Conservation (phyloP, 495 filamentous ascomycete genomes). For the Aspergillus egyptiacus region DNA sequence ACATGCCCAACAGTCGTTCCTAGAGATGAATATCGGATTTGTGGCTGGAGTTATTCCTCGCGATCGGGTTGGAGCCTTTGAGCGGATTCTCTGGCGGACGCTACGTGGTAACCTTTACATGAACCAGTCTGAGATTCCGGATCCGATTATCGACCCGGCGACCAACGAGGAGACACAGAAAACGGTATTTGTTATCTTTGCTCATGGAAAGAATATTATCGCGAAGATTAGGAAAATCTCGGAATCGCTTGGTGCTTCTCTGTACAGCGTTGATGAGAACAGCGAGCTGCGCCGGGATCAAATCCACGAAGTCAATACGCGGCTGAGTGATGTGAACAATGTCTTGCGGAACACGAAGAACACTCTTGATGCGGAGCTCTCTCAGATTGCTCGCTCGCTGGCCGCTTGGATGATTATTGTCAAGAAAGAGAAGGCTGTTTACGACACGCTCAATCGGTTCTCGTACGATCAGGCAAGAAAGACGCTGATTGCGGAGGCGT, state of each 20-base stretch:
- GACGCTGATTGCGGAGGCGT: conserved; percentile 94
- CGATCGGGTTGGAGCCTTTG: conserved; percentile 89
- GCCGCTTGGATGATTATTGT: conserved; percentile 95
- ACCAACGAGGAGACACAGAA: conserved; percentile 89
- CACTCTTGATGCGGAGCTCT: conserved; percentile 87
- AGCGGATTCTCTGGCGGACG: conserved; percentile 94
- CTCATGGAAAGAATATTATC: conserved; percentile 95
- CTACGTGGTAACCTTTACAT: conserved; percentile 98
- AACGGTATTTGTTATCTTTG: conserved; percentile 99
- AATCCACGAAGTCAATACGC: conserved; percentile 91
- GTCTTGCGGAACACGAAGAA: conserved; percentile 94
- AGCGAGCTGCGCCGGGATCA: conserved; percentile 88
- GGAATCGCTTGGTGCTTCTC: conserved; percentile 87
- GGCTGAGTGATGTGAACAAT: conserved; percentile 80
- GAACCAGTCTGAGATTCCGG: conserved; percentile 97
- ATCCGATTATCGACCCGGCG: conserved; percentile 85
- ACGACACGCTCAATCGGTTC: conserved; percentile 90
- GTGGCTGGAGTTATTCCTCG: conserved; percentile 96
- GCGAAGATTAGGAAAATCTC: conserved; percentile 98
- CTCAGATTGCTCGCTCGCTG: conserved; percentile 82
- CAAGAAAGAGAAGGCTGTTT: conserved; percentile 98
- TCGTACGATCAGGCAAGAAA: conserved; percentile 94
- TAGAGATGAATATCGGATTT: conserved; percentile 98
- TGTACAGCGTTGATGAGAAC: conserved; percentile 97
- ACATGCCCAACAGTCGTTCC: conserved; percentile 75